Percentiles rank a stretch among this genome's conserved stretches.
phyloP scores from a whole-genome alignment of 441 rosid genomes.

The Adansonia gregorii region DNA sequence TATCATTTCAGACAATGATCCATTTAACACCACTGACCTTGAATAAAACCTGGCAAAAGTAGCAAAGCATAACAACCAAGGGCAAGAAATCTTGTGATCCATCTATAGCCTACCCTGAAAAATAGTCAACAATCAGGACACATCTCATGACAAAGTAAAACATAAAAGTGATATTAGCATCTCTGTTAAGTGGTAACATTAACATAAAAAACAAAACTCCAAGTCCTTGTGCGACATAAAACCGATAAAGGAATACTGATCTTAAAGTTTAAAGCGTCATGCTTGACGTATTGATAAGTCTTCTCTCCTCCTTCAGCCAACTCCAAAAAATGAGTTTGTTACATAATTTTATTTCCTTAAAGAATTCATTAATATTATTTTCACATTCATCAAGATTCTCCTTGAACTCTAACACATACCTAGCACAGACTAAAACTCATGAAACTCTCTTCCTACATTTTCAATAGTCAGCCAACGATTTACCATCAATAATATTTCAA shows the following conservation, averaged over 20 bases:
- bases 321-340: not conserved
- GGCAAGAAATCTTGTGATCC: constrained; percentile 83
- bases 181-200: not conserved
- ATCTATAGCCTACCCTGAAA: constrained; percentile 97
- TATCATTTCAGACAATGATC: not conserved
- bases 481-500: too few relatives aligned
- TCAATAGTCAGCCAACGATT: not conserved
- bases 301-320: not conserved
- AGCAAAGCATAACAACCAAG: constrained; percentile 87
- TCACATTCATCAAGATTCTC: constrained; percentile 2
- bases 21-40: constrained; percentile 52
- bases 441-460: not conserved
- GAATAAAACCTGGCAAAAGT: constrained; percentile 95
- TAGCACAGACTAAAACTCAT: not conserved
- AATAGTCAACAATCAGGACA: constrained; percentile 48
- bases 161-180: not conserved
- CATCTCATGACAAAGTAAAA: constrained; percentile 13
- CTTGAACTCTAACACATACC: not conserved
- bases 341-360: not conserved
- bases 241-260: not conserved
- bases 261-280: not conserved
- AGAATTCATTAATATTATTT: not conserved
- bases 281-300: not conserved
- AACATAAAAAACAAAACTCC: not conserved
- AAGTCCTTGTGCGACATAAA: constrained; percentile 10